phyloP scores from a whole-genome alignment of 164 flowering plant species.

The Liriodendron chinense region DNA sequence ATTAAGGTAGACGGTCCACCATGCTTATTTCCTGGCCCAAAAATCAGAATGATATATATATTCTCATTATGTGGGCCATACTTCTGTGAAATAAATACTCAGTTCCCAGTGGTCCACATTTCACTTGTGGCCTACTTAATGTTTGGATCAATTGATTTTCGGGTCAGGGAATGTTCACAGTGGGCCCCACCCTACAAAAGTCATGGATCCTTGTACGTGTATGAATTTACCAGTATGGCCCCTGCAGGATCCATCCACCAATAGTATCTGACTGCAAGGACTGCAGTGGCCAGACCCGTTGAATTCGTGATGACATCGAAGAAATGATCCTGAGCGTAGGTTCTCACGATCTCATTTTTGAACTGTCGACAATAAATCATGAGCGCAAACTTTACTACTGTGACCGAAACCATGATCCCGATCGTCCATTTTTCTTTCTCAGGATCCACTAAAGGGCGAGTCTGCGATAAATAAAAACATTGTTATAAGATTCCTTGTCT shows the following conservation, averaged over 20 bases:
- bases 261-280: constrained; percentile 46
- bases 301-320: constrained; percentile 84
- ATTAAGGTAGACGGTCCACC: too few species aligned
- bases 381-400: constrained; percentile 57
- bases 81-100: too few species aligned
- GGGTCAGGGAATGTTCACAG: too few species aligned
- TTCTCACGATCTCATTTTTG: constrained; percentile 65
- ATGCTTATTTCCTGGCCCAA: too few species aligned
- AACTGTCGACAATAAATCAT: constrained; percentile 72
- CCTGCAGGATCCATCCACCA: constrained; percentile 92
- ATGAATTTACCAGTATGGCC: constrained; percentile 58
- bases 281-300: constrained; percentile 59
- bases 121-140: too few species aligned
- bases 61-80: too few species aligned
- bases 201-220: too few species aligned
- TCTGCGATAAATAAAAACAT: not conserved
- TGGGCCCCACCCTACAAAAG: not conserved
- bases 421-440: constrained; percentile 70
- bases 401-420: constrained; percentile 75
- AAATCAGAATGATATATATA: too few species aligned
- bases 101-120: too few species aligned
- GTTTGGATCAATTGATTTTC: too few species aligned
- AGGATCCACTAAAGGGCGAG: constrained; percentile 9
- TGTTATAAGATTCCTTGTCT: too few species aligned
- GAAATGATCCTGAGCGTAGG: constrained; percentile 82